These are phyloP conservation scores for Termitomyces sp. DNA, from an alignment of 768 basidiomycete species.

Conservation along the genomic window DNA sequence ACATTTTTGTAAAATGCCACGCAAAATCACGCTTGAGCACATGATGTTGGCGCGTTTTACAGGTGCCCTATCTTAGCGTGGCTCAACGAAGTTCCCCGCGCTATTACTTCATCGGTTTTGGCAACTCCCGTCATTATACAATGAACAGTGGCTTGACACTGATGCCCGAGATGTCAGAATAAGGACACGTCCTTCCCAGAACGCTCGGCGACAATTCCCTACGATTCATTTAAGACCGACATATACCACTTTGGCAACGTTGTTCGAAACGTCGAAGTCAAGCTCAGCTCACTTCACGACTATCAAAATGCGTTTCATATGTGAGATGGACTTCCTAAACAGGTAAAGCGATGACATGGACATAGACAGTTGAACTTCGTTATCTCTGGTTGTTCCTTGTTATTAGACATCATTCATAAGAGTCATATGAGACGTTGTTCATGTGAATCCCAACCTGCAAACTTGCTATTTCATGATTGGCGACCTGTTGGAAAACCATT, in stretches of 20 bases:
- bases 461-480: too few species aligned
- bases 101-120: constrained; percentile 39
- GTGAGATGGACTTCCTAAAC: neutral
- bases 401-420: too few species aligned
- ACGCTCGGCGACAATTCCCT: constrained; percentile 12
- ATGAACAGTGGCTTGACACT: constrained; percentile 14
- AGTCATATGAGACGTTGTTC: too few species aligned
- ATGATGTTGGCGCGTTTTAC: too few species aligned
- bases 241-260: constrained; percentile 41
- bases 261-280: neutral
- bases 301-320: neutral
- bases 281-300: too few species aligned
- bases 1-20: too few species aligned
- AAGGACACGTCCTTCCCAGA: constrained; percentile 43
- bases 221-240: constrained; percentile 41
- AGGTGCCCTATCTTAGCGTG: constrained; percentile 8
- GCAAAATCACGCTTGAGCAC: too few species aligned
- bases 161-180: constrained; percentile 18
- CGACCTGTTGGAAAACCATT: too few species aligned
- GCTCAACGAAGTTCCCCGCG: constrained; percentile 26
- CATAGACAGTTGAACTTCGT: too few species aligned
- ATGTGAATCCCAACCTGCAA: too few species aligned
- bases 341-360: neutral
- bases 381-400: too few species aligned
- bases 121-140: constrained; percentile 25